Evolutionary conservation across 1,139 yeast species (phyloP).

Genomic region (Kodamaea suecica): DNA sequence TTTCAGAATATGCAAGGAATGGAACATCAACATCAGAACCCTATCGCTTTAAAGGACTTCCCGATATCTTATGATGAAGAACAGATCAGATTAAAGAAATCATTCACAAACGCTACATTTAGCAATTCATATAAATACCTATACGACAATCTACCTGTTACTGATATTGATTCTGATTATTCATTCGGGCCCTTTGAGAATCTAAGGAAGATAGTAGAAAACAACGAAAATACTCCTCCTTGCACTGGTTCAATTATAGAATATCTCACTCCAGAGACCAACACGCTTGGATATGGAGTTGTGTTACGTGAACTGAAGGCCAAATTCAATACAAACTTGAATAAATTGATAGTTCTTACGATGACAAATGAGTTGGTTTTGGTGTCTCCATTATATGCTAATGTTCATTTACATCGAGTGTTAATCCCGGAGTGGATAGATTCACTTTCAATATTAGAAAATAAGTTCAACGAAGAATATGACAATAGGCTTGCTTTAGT

Average conservation of each 20-base stretch:
- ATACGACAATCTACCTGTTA: background rate
- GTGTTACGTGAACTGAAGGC: slow-evolving; percentile 31
- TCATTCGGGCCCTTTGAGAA: slow-evolving; percentile 12
- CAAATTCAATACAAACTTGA: slow-evolving; percentile 33
- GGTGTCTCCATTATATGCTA: slow-evolving; percentile 26
- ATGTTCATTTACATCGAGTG: slow-evolving; percentile 28
- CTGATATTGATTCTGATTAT: background rate
- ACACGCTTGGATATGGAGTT: slow-evolving; percentile 24
- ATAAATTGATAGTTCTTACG: slow-evolving; percentile 33
- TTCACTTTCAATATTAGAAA: slow-evolving; percentile 19
- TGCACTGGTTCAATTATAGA: slow-evolving; percentile 36
- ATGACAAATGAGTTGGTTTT: slow-evolving; percentile 26
- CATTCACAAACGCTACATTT: background rate
- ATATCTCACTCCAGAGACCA: slow-evolving; percentile 17
- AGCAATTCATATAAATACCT: background rate
- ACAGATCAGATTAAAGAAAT: background rate
- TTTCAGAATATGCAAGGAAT: too few species aligned
- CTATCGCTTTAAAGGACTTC: background rate
- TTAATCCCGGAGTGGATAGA: slow-evolving; percentile 22
- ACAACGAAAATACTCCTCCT: slow-evolving; percentile 23
- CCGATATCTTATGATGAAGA: background rate
- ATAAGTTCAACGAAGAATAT: slow-evolving; percentile 21
- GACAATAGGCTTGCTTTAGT: slow-evolving; percentile 20
- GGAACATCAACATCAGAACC: background rate
- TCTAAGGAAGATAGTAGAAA: slow-evolving; percentile 19